These are phyloP conservation scores for Beta lomatogona DNA, from an alignment of 179 eudicot genomes.

Conservation along the genomic window DNA sequence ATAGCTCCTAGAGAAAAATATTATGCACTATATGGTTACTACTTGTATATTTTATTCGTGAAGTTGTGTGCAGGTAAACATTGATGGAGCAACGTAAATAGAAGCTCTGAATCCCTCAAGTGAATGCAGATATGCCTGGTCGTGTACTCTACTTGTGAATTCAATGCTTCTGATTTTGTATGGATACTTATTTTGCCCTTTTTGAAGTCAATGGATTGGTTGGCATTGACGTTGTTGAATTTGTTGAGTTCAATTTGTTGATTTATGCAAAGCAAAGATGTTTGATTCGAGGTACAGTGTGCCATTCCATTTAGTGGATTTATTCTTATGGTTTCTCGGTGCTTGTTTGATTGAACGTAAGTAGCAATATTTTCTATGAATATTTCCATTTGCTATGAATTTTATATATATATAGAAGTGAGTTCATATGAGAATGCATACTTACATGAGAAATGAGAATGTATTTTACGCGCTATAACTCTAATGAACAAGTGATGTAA, in stretches of 20 bases:
- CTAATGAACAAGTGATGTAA: too few relatives aligned
- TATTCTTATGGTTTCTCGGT: not conserved
- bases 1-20: not conserved
- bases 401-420: too few relatives aligned
- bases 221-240: slow-evolving; percentile 9
- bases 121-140: slow-evolving; percentile 12
- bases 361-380: too few relatives aligned
- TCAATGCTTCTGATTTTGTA: slow-evolving; percentile 27
- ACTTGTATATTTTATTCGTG: not conserved
- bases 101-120: slow-evolving; percentile 24
- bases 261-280: slow-evolving; percentile 13
- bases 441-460: too few relatives aligned
- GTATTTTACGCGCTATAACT: too few relatives aligned
- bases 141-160: slow-evolving; percentile 15
- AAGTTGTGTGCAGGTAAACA: slow-evolving; percentile 26
- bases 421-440: too few relatives aligned
- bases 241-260: slow-evolving; percentile 5
- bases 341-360: too few relatives aligned
- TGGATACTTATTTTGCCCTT: slow-evolving; percentile 9
- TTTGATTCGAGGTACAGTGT: not conserved
- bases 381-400: too few relatives aligned
- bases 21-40: not conserved
- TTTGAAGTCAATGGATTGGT: slow-evolving; percentile 13
- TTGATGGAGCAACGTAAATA: slow-evolving; percentile 19
- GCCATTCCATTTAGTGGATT: not conserved